A percentile compares a stretch with the other conserved stretches of the same genome.
Conservation (phyloP, 257 asterid species). For the Voacanga thouarsii region DNA sequence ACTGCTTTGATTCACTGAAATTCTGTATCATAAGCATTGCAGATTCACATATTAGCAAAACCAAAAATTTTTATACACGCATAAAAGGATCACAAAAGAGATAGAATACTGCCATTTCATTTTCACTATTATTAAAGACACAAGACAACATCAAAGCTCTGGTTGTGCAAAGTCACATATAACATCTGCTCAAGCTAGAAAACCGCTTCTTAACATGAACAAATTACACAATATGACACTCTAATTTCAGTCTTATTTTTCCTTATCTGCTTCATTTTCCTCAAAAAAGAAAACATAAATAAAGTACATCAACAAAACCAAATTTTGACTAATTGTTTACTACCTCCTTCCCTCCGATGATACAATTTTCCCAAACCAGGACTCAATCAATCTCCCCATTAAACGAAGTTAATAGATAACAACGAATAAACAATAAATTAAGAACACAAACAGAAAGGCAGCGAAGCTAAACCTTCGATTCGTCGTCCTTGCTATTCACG, state of each 20-base stretch:
- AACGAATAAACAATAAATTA: conserved; percentile 1
- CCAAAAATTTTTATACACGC: neutral
- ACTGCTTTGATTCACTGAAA: conserved; percentile 41
- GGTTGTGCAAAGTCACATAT: neutral
- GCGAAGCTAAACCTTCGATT: conserved; percentile 44
- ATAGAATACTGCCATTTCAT: neutral
- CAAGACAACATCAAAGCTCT: neutral
- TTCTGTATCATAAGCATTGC: conserved; percentile 40
- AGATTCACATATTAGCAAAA: neutral
- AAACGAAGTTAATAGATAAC: conserved; percentile 1
- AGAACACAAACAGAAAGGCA: neutral
- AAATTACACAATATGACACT: neutral
- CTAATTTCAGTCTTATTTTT: neutral
- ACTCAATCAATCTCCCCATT: neutral
- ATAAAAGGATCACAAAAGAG: neutral
- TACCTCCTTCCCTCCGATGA: neutral
- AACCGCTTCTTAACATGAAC: neutral
- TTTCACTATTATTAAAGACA: neutral
- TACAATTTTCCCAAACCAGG: neutral
- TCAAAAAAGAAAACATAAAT: neutral
- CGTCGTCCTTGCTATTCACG: conserved; percentile 39
- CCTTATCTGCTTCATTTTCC: neutral
- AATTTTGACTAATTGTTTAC: neutral
- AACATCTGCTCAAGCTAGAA: neutral
- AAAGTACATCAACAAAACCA: neutral